A percentile compares a stretch with the other conserved stretches of the same genome.
Conservation (phyloP, 202 grass and related monocot genomes). For the Eragrostis tef region DNA sequence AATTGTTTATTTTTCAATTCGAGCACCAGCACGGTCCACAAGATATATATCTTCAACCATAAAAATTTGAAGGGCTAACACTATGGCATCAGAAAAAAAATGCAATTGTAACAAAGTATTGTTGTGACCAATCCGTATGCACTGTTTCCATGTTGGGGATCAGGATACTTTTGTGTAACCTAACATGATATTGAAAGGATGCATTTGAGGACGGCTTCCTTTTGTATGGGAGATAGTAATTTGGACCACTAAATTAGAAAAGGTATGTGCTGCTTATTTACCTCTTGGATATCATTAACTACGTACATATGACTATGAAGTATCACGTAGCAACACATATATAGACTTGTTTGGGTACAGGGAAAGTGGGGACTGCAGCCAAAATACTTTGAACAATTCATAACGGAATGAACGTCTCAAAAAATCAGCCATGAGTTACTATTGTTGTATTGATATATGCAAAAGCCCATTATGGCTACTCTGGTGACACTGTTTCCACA, state of each 20-base stretch:
- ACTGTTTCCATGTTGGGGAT: background rate
- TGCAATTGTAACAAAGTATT: background rate
- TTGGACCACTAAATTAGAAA: background rate
- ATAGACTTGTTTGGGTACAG: background rate
- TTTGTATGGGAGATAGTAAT: background rate
- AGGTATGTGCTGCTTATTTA: background rate
- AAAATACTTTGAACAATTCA: background rate
- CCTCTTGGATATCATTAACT: background rate
- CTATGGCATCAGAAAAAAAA: background rate
- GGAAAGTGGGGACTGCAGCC: background rate
- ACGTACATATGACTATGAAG: background rate
- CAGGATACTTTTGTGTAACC: background rate
- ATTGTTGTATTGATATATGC: constrained; percentile 4
- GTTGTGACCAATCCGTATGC: background rate
- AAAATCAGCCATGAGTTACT: background rate
- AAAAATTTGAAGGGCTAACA: background rate
- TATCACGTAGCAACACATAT: background rate
- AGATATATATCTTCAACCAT: background rate
- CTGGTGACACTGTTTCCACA: background rate
- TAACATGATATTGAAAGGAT: background rate
- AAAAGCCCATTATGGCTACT: background rate
- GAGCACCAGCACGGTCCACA: background rate
- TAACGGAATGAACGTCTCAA: background rate
- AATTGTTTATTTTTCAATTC: background rate
- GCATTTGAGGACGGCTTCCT: background rate